These are phyloP conservation scores for Salix udensis DNA, from an alignment of 345 rosid genomes.

Conservation along the genomic window DNA sequence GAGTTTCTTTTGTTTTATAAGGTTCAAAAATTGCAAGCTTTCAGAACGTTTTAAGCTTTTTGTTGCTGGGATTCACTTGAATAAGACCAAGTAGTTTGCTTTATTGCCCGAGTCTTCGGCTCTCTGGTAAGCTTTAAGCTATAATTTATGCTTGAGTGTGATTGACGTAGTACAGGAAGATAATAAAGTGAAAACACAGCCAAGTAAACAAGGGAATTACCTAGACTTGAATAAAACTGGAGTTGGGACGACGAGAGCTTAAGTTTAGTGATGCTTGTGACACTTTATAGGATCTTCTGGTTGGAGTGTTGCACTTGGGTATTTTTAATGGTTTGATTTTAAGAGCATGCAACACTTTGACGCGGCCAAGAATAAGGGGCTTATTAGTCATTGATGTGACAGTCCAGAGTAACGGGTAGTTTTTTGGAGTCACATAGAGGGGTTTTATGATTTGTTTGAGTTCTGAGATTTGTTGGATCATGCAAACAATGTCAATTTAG, in stretches of 20 bases:
- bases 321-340: background rate
- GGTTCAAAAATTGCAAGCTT: background rate
- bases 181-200: background rate
- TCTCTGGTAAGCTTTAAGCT: background rate
- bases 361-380: background rate
- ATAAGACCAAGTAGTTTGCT: background rate
- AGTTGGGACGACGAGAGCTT: background rate
- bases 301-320: background rate
- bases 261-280: background rate
- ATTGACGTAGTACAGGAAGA: background rate
- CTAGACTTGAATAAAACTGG: background rate
- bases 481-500: background rate
- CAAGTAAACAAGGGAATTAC: background rate
- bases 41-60: background rate
- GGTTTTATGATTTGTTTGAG: background rate
- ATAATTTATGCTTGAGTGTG: background rate
- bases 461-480: background rate
- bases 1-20: background rate
- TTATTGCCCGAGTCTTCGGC: background rate
- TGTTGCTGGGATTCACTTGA: background rate
- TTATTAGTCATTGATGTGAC: background rate
- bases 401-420: background rate
- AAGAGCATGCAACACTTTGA: background rate
- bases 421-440: background rate
- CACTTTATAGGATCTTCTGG: background rate